phyloP scores from a whole-genome alignment of 768 basidiomycete genomes.

The Boletus eberwhitei region DNA sequence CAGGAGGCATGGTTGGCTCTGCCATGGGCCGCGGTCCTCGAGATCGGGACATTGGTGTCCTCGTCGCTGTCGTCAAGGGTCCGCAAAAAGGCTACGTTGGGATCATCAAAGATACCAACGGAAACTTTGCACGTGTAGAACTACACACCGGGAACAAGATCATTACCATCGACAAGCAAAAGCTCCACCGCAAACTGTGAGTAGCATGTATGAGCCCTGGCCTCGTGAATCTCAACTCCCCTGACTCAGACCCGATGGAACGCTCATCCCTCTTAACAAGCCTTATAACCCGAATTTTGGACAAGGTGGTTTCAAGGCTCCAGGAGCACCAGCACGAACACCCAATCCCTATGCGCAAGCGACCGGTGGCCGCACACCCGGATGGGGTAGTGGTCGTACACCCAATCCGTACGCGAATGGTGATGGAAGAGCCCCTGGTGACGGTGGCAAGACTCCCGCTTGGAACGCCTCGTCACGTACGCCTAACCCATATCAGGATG shows the following conservation, averaged over 20 bases:
- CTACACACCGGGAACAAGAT: constrained; percentile 86
- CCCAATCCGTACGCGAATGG: constrained; percentile 64
- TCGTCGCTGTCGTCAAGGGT: constrained; percentile 81
- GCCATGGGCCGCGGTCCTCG: constrained; percentile 79
- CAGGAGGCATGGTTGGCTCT: constrained; percentile 78
- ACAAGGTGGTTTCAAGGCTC: constrained; percentile 29
- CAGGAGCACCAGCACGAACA: constrained; percentile 42
- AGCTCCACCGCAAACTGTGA: constrained; percentile 69
- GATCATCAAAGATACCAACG: constrained; percentile 93
- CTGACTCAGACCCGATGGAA: constrained; percentile 51
- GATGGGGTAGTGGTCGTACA: constrained; percentile 47
- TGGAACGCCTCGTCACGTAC: constrained; percentile 52
- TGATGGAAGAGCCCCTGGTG: constrained; percentile 52
- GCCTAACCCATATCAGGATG: constrained; percentile 51
- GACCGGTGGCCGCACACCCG: constrained; percentile 36
- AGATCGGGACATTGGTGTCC: constrained; percentile 77
- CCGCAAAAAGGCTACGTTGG: constrained; percentile 89
- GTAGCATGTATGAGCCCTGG: constrained; percentile 28
- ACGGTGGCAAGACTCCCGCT: constrained; percentile 65
- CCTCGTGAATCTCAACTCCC: constrained; percentile 6
- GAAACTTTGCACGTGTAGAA: constrained; percentile 82
- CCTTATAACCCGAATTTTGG: constrained; percentile 22
- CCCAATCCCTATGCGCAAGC: constrained; percentile 46
- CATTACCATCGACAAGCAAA: constrained; percentile 80
- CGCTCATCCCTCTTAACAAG: constrained; percentile 48